Percentiles rank a stretch among this genome's conserved stretches.
Conservation (phyloP, 2,329 filamentous ascomycete species). For the Fusarium foetens region DNA sequence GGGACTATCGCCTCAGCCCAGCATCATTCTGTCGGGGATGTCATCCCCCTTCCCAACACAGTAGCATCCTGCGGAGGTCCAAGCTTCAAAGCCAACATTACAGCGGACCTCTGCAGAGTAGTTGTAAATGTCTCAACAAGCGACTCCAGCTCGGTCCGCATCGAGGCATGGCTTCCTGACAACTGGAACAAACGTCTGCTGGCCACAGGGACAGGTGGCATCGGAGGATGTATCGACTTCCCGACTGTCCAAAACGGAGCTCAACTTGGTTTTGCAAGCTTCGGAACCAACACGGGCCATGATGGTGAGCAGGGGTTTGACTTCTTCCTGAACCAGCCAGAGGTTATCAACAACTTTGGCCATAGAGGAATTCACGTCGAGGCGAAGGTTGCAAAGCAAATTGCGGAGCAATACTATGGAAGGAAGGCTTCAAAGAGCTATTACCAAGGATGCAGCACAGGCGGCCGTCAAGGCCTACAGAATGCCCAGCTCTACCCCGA, state of each 20-base stretch:
- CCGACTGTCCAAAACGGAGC: neutral
- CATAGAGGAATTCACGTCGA: constrained; percentile 11
- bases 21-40: neutral
- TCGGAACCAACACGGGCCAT: neutral
- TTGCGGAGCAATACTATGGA: constrained; percentile 5
- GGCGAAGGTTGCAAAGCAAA: neutral
- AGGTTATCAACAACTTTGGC: constrained; percentile 3
- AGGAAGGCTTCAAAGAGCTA: neutral
- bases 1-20: neutral
- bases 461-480: constrained; percentile 1
- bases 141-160: neutral
- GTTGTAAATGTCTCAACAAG: constrained; percentile 4
- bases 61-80: constrained; percentile 3
- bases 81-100: neutral
- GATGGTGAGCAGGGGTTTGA: constrained; percentile 6
- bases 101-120: neutral
- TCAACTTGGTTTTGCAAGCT: constrained; percentile 1
- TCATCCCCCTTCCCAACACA: neutral
- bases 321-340: constrained; percentile 8
- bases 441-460: constrained; percentile 11
- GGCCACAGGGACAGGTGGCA: constrained; percentile 9
- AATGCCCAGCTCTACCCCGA: constrained; percentile 8
- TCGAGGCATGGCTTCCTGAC: constrained; percentile 7
- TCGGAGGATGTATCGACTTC: constrained; percentile 9
- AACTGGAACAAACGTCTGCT: constrained; percentile 3